A percentile compares a stretch with the other conserved stretches of the same genome.
These are phyloP conservation scores for Cyamopsis tetragonoloba DNA, from an alignment of 306 rosid species.

Conservation along the genomic window DNA sequence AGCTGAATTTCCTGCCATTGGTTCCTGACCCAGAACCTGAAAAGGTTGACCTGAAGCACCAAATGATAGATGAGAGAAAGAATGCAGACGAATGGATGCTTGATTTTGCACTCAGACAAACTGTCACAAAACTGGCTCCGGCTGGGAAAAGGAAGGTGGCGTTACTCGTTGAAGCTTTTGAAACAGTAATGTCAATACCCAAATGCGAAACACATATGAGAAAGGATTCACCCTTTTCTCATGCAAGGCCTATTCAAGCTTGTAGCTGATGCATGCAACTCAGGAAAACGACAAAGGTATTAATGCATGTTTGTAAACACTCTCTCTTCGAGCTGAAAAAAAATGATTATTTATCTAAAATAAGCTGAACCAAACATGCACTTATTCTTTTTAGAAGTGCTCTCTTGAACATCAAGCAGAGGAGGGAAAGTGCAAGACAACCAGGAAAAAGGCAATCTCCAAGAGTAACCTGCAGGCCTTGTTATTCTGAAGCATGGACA, in stretches of 20 bases:
- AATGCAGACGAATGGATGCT: conserved; percentile 87
- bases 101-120: conserved; percentile 64
- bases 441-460: background rate
- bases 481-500: conserved; percentile 12
- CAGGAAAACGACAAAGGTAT: conserved; percentile 14
- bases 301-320: too few species aligned
- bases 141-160: conserved; percentile 80
- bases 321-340: too few species aligned
- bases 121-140: conserved; percentile 71
- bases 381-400: background rate
- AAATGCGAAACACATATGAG: conserved; percentile 35
- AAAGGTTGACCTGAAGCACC: conserved; percentile 72
- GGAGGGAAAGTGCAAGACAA: background rate
- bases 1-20: conserved; percentile 62
- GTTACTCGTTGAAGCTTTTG: conserved; percentile 87
- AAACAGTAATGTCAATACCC: conserved; percentile 59
- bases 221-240: conserved; percentile 39
- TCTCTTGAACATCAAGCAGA: background rate
- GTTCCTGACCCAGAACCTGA: conserved; percentile 52
- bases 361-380: too few species aligned
- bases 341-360: too few species aligned
- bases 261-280: conserved; percentile 42
- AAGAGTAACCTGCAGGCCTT: conserved; percentile 18
- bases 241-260: conserved; percentile 59
- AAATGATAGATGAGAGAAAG: conserved; percentile 62